phyloP scores from a whole-genome alignment of 2,329 filamentous ascomycete species.

The Nannizziopsis barbatae region DNA sequence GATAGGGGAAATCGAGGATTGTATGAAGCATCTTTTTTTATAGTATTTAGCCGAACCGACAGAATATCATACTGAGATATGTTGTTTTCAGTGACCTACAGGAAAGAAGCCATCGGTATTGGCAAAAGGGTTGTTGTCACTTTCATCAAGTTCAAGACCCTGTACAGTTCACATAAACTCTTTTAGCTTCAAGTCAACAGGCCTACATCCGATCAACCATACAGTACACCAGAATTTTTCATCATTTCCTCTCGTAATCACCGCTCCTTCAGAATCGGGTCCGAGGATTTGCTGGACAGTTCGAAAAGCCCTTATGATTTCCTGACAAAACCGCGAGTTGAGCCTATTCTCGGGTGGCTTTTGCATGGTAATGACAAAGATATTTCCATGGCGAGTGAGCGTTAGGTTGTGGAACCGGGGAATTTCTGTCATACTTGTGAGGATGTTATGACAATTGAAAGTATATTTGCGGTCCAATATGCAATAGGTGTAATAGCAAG shows the following conservation, averaged over 20 bases:
- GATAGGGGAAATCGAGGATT: conserved; percentile 41
- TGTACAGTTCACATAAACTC: conserved; percentile 7
- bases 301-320: conserved; percentile 42
- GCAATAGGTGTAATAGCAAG: too few relatives aligned
- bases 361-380: conserved; percentile 45
- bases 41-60: conserved; percentile 21
- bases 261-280: conserved; percentile 40
- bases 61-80: not conserved
- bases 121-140: conserved; percentile 41
- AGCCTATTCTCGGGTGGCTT: conserved; percentile 46
- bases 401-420: conserved; percentile 34
- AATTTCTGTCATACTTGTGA: conserved; percentile 19
- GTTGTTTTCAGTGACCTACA: conserved; percentile 27
- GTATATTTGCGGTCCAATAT: too few relatives aligned
- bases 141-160: conserved; percentile 39
- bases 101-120: conserved; percentile 50
- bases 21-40: conserved; percentile 33
- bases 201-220: conserved; percentile 2
- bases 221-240: conserved; percentile 40
- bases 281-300: conserved; percentile 39
- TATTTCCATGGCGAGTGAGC: conserved; percentile 37
- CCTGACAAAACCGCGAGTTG: conserved; percentile 36
- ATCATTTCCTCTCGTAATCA: conserved; percentile 44
- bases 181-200: not conserved
- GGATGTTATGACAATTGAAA: not conserved